A percentile compares a stretch with the other conserved stretches of the same genome.
Conservation (phyloP, 495 filamentous ascomycete genomes). For the Sabuloglossum arenarium region DNA sequence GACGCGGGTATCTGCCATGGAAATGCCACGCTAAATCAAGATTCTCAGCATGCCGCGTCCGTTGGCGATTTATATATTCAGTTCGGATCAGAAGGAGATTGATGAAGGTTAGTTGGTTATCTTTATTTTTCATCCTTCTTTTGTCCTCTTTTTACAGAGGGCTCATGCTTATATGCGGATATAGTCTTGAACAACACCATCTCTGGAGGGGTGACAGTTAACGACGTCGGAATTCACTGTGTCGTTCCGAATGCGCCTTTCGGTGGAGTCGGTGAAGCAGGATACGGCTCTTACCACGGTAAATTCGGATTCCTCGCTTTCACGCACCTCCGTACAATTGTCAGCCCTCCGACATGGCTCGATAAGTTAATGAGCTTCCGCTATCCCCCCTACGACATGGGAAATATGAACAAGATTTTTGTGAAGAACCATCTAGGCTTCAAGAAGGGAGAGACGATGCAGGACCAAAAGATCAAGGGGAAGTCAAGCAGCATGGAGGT, state of each 20-base stretch:
- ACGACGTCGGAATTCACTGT: slow-evolving; percentile 6
- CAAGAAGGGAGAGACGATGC: slow-evolving; percentile 8
- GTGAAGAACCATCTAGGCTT: slow-evolving; percentile 2
- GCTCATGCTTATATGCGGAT: neutral
- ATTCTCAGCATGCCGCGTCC: neutral
- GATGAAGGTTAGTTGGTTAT: neutral
- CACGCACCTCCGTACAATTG: slow-evolving; percentile 10
- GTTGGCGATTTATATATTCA: slow-evolving; percentile 1
- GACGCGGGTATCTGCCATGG: neutral
- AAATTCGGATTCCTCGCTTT: slow-evolving; percentile 12
- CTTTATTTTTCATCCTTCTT: neutral
- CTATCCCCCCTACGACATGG: slow-evolving; percentile 6
- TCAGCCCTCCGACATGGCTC: slow-evolving; percentile 8
- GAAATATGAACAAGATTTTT: slow-evolving; percentile 2
- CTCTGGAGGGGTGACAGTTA: slow-evolving; percentile 11
- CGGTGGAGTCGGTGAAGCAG: slow-evolving; percentile 10
- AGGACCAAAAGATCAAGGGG: slow-evolving; percentile 5
- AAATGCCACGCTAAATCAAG: neutral
- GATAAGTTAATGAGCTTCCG: slow-evolving; percentile 6
- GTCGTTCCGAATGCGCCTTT: slow-evolving; percentile 9
- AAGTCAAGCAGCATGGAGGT: neutral
- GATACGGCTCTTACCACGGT: slow-evolving; percentile 9
- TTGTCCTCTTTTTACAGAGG: neutral
- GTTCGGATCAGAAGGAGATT: neutral
- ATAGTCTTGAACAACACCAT: slow-evolving; percentile 3